Conservation (phyloP, 257 asterid genomes). For the Apocynum venetum region DNA sequence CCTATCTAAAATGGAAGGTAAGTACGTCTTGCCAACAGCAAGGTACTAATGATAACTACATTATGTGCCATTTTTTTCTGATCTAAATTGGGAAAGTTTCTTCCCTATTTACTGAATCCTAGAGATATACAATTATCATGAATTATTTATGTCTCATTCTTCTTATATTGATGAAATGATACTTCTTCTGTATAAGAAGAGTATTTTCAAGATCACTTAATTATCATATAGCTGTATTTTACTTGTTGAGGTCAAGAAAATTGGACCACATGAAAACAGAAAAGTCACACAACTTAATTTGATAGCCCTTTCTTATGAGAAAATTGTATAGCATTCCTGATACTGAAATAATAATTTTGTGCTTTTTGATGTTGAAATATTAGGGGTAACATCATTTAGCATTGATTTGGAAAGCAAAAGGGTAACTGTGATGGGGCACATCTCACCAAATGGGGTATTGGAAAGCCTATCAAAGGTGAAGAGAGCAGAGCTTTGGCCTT, state of each 20-base stretch:
- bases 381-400: conserved; percentile 83
- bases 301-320: background rate
- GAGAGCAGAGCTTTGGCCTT: conserved; percentile 72
- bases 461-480: conserved; percentile 77
- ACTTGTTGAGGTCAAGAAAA: background rate
- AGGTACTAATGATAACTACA: background rate
- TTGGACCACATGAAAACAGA: background rate
- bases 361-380: background rate
- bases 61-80: background rate
- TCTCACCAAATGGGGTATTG: conserved; percentile 57
- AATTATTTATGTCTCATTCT: background rate
- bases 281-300: background rate
- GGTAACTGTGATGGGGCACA: conserved; percentile 73
- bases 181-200: background rate
- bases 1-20: conserved; percentile 86
- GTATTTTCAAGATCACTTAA: background rate
- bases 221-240: background rate
- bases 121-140: background rate
- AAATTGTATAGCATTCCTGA: background rate
- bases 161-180: background rate
- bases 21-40: background rate
- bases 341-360: background rate
- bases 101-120: background rate
- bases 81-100: background rate
- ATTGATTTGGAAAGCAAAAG: conserved; percentile 72